Evolutionary conservation across 2,329 filamentous ascomycete species (phyloP), one percentile per base, ranked within the genome.

Genomic region (Raffaelea ambrosiae): DNA sequence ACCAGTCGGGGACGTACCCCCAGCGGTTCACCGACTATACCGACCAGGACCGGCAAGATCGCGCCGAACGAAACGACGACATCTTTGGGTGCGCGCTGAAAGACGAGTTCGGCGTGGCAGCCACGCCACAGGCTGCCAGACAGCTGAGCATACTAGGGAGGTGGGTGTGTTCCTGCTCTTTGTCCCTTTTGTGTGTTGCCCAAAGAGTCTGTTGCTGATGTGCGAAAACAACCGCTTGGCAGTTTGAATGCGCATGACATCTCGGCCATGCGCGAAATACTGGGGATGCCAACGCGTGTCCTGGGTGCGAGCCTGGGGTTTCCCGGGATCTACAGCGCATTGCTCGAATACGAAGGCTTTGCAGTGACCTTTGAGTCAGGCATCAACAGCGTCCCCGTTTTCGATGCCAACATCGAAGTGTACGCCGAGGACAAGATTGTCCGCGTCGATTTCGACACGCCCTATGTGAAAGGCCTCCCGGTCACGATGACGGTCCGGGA

Each of bases 301-400:
- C 72, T 40, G 9, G 48, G 69, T 2, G 67, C 72, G 3, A 66
- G 66, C 1, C 51, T 63, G 9, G 54, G 51, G 3, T 51, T 61
- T 10, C 59, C 59, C 1, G 54, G 56, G 13, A 45, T 59, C 46
- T 71, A 59, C 49, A 61, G 57, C n/a, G 69, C 67, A 0, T 62
- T 73, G 2, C 73, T 73, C 56, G 61, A 68, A 21, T 74, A 70
- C 50, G 47, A 57, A 1, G 52, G 54, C 20, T 83, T 79, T 49
- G 64, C 73, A 0, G 67, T 79, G 2, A 67, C 70, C 0, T 83
- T 81, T 53, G 79, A 83, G 52, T 72, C 70, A 0, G 78, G 79
- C 0, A 64, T 80, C 20, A 70, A 76, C 52, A 55, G 59, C 0
- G 68, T 83, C 1, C 74, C 77, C 0, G 55, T 61, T 0, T 78